phyloP scores from a whole-genome alignment of 352 stramenopile species.

The Pythium sukuiense region DNA sequence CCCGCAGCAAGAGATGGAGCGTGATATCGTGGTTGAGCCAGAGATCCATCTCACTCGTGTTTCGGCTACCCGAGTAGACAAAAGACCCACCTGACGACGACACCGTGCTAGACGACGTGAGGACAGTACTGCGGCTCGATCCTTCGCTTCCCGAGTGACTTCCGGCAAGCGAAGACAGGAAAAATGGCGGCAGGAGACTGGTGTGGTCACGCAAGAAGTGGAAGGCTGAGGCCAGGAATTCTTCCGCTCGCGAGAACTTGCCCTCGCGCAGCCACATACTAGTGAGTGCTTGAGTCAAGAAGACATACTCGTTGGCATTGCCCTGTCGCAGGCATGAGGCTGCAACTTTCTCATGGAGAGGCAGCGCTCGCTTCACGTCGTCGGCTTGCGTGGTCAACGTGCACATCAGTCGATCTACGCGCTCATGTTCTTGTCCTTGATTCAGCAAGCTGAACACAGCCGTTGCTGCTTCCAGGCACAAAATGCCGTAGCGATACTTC shows the following conservation, averaged over 20 bases:
- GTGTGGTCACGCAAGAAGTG: constrained; percentile 70
- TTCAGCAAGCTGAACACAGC: constrained; percentile 67
- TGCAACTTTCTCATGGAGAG: constrained; percentile 81
- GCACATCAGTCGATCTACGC: constrained; percentile 71
- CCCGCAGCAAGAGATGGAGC: constrained; percentile 78
- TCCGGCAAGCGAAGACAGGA: constrained; percentile 46
- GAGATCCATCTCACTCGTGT: constrained; percentile 69
- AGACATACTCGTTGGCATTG: constrained; percentile 87
- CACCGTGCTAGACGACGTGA: constrained; percentile 68
- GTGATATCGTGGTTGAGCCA: constrained; percentile 84
- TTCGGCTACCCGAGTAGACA: constrained; percentile 43
- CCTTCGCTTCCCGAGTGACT: constrained; percentile 44
- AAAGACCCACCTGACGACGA: constrained; percentile 71
- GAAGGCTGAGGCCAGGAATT: constrained; percentile 63
- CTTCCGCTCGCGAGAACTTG: constrained; percentile 72
- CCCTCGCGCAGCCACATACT: constrained; percentile 80
- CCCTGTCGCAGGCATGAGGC: constrained; percentile 60
- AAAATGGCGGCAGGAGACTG: constrained; percentile 62
- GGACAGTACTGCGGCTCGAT: constrained; percentile 63
- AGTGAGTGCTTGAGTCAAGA: constrained; percentile 77
- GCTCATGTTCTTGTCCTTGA: constrained; percentile 72
- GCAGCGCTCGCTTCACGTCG: constrained; percentile 70
- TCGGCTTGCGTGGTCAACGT: constrained; percentile 74
- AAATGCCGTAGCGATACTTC: constrained; percentile 84
- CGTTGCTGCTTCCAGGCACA: constrained; percentile 73